Percentiles rank a stretch among this genome's conserved stretches.
These are phyloP conservation scores for Tremellales sp. DNA, from an alignment of 1,284 basidiomycete genomes.

Conservation along the genomic window DNA sequence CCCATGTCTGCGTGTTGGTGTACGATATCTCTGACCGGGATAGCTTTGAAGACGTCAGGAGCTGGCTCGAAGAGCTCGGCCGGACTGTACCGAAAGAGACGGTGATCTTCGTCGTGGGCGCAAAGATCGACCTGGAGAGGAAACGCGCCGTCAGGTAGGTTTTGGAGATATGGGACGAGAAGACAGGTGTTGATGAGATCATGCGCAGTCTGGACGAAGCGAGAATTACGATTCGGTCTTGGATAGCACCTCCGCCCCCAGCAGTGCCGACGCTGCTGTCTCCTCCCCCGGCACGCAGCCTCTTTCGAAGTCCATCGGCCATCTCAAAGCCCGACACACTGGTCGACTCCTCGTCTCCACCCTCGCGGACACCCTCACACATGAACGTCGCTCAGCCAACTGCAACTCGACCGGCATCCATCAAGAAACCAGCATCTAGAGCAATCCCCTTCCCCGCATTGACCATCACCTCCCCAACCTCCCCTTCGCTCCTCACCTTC, in stretches of 20 bases:
- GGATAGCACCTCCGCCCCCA: conserved; percentile 30
- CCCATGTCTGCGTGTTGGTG: conserved; percentile 54
- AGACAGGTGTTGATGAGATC: background rate
- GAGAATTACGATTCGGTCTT: conserved; percentile 27
- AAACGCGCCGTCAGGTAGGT: conserved; percentile 37
- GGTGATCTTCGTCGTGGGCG: conserved; percentile 45
- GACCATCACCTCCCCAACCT: conserved; percentile 14
- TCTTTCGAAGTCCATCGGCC: conserved; percentile 32
- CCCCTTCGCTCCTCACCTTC: conserved; percentile 28
- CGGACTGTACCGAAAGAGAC: conserved; percentile 43
- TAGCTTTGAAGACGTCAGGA: conserved; percentile 84
- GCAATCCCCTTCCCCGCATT: conserved; percentile 5
- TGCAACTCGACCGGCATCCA: conserved; percentile 1
- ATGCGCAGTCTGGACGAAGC: conserved; percentile 32
- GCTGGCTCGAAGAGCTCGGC: conserved; percentile 74
- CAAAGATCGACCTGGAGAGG: conserved; percentile 40
- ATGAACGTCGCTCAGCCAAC: background rate
- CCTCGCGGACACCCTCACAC: background rate
- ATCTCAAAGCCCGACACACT: conserved; percentile 11
- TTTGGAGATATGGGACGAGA: background rate
- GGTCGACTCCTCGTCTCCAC: conserved; percentile 4
- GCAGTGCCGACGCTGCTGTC: conserved; percentile 18
- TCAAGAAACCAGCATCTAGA: background rate
- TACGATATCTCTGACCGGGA: conserved; percentile 59
- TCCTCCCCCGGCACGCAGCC: conserved; percentile 15